A percentile compares a stretch with the other conserved stretches of the same genome.
These are phyloP conservation scores for Tilletiaria anomala DNA, from an alignment of 1,284 basidiomycete genomes.

Conservation along the genomic window DNA sequence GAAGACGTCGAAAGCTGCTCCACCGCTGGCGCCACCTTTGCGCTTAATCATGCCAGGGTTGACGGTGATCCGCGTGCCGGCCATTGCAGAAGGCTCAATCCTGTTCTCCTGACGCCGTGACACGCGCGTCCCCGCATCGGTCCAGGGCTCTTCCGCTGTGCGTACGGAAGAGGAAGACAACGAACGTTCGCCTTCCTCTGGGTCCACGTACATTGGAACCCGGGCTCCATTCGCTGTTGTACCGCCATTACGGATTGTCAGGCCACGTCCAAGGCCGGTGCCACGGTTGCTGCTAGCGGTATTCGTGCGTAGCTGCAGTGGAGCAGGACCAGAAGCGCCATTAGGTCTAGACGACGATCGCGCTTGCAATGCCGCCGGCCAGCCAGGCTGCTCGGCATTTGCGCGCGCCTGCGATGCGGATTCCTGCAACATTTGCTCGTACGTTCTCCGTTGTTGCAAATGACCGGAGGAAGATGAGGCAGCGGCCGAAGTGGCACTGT, in stretches of 20 bases:
- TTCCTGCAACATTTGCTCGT: background rate
- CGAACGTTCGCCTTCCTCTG: background rate
- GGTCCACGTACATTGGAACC: background rate
- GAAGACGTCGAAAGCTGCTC: conserved; percentile 14
- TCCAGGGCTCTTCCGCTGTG: background rate
- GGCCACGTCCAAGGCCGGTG: no score
- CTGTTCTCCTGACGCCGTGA: background rate
- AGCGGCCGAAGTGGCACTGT: background rate
- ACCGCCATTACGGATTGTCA: no score
- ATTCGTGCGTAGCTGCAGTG: background rate
- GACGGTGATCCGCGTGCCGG: background rate
- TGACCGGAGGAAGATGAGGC: no score
- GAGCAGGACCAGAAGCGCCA: background rate
- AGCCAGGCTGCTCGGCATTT: no score
- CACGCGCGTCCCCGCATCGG: background rate
- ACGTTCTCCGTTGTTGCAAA: no score
- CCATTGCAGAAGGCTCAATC: background rate
- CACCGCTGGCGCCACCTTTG: background rate
- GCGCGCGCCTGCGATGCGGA: background rate
- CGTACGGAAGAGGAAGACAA: no score
- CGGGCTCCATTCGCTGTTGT: no score
- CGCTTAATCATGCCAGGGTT: background rate
- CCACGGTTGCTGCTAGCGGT: background rate
- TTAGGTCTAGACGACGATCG: no score
- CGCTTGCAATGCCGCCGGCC: no score